Percentiles rank a stretch among this genome's conserved stretches.
Conservation (phyloP, 257 asterid genomes). For the Coffea eugenioides region DNA sequence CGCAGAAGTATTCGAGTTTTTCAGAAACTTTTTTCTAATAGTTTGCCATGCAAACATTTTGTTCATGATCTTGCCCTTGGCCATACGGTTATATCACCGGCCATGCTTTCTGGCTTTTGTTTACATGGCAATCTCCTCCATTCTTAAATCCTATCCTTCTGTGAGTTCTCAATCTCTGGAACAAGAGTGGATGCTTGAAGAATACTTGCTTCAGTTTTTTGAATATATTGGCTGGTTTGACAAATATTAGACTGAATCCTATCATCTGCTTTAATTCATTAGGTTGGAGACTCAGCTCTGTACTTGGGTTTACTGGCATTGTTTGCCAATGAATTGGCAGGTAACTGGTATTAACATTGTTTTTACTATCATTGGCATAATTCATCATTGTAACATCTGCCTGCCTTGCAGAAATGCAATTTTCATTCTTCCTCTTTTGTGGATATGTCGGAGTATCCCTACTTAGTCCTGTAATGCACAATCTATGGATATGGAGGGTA, state of each 20-base stretch:
- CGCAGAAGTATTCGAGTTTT: constrained; percentile 97
- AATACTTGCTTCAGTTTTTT: background rate
- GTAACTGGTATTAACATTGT: constrained; percentile 26
- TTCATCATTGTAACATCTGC: constrained; percentile 7
- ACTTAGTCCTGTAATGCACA: constrained; percentile 97
- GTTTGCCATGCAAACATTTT: constrained; percentile 89
- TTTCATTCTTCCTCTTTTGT: constrained; percentile 84
- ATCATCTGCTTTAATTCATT: constrained; percentile 21
- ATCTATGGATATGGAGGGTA: constrained; percentile 99
- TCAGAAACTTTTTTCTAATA: constrained; percentile 86
- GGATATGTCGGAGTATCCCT: constrained; percentile 91
- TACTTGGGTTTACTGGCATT: constrained; percentile 82
- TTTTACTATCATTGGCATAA: background rate
- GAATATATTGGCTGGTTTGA: background rate
- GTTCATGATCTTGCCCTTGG: constrained; percentile 88
- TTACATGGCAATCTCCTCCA: constrained; percentile 78
- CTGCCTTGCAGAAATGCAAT: constrained; percentile 72
- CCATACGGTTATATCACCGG: constrained; percentile 80
- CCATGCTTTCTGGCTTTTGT: constrained; percentile 92
- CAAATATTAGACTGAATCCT: constrained; percentile 8
- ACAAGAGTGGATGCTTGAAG: background rate
- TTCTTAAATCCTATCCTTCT: constrained; percentile 97
- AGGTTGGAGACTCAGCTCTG: constrained; percentile 96
- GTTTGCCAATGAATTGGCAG: constrained; percentile 86
- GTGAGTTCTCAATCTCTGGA: constrained; percentile 52